Percentiles rank a stretch among this genome's conserved stretches.
phyloP scores from a whole-genome alignment of 768 basidiomycete species.

The Pisolithus orientalis region DNA sequence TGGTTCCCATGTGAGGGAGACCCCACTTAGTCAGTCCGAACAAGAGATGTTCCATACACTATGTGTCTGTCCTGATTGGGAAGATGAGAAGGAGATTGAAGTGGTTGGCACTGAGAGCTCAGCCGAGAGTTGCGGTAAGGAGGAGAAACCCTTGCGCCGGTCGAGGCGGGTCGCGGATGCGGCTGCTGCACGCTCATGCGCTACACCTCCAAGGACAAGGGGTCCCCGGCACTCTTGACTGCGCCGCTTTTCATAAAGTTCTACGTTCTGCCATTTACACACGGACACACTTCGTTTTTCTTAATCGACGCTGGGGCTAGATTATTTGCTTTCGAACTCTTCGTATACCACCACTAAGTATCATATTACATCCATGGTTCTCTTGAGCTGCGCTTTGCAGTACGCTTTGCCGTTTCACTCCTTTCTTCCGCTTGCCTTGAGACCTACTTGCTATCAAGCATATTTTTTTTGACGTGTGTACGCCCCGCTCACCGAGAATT shows the following conservation, averaged over 20 bases:
- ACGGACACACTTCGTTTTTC: no score
- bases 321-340: no score
- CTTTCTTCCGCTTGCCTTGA: background rate
- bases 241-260: slow-evolving; percentile 18
- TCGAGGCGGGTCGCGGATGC: slow-evolving; percentile 68
- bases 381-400: background rate
- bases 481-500: slow-evolving; percentile 4
- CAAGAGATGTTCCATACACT: slow-evolving; percentile 65
- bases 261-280: background rate
- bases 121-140: background rate
- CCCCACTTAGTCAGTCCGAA: slow-evolving; percentile 62
- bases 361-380: no score
- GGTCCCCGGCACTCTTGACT: slow-evolving; percentile 23
- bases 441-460: no score
- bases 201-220: slow-evolving; percentile 27
- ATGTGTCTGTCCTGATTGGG: slow-evolving; percentile 54
- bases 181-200: slow-evolving; percentile 42
- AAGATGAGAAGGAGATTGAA: slow-evolving; percentile 30
- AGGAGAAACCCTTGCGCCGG: slow-evolving; percentile 26
- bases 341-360: no score
- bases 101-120: slow-evolving; percentile 4
- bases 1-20: slow-evolving; percentile 12
- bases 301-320: no score
- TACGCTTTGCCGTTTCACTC: slow-evolving; percentile 1
- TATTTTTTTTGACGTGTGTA: background rate